These are phyloP conservation scores for Rhodotorula glutinis DNA, from an alignment of 1,284 basidiomycete species.

Conservation along the genomic window DNA sequence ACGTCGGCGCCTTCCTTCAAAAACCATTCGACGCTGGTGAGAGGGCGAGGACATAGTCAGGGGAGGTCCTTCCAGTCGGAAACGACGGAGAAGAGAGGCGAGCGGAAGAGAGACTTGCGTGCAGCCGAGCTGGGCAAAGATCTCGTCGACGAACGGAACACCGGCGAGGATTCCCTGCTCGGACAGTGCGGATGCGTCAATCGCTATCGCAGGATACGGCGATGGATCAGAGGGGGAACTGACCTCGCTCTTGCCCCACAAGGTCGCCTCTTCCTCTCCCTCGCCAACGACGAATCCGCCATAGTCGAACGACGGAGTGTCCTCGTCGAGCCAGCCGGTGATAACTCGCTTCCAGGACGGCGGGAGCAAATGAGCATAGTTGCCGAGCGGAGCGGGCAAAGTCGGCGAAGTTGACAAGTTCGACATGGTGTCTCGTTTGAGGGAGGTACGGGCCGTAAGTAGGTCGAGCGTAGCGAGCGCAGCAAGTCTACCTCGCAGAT, in stretches of 20 bases:
- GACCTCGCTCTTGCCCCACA: slow-evolving; percentile 72
- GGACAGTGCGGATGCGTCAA: not conserved
- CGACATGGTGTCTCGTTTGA: too few species aligned
- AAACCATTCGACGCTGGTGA: slow-evolving; percentile 86
- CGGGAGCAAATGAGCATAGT: slow-evolving; percentile 66
- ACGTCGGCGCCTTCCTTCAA: slow-evolving; percentile 76
- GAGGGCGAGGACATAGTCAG: not conserved
- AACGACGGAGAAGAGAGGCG: not conserved
- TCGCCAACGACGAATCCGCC: slow-evolving; percentile 97
- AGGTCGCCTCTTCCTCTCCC: slow-evolving; percentile 74
- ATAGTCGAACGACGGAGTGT: slow-evolving; percentile 95
- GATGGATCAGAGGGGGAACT: not conserved
- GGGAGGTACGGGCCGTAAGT: too few species aligned
- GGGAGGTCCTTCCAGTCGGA: not conserved
- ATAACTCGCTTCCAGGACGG: slow-evolving; percentile 85
- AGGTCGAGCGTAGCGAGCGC: too few species aligned
- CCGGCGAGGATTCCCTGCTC: slow-evolving; percentile 79
- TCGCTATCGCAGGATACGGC: too few species aligned
- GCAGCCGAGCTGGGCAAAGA: slow-evolving; percentile 87
- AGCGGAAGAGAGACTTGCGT: slow-evolving; percentile 57
- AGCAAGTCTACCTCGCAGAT: too few species aligned
- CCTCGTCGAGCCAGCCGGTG: slow-evolving; percentile 81
- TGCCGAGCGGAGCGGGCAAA: slow-evolving; percentile 32
- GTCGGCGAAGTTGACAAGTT: not conserved
- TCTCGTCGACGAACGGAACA: slow-evolving; percentile 90